Conservation (phyloP, 257 asterid species). For the Echites panduratus region DNA sequence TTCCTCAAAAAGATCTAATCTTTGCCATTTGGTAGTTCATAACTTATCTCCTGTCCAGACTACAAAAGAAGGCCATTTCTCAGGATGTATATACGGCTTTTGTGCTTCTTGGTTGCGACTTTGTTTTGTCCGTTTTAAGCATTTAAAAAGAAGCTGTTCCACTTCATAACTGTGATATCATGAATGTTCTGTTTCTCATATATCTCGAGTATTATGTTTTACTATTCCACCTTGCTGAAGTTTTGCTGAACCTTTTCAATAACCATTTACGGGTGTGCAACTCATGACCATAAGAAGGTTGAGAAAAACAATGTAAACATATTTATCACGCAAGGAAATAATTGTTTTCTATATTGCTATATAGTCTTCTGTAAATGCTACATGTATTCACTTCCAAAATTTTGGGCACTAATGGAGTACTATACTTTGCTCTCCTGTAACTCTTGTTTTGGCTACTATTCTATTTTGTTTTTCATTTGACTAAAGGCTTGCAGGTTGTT, state of each 20-base stretch:
- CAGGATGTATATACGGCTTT: background rate
- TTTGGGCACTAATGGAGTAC: background rate
- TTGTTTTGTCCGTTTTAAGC: too few relatives aligned
- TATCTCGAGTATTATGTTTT: too few relatives aligned
- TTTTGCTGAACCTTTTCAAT: too few relatives aligned
- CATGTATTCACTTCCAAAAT: background rate
- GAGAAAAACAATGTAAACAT: background rate
- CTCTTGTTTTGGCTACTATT: background rate
- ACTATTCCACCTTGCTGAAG: too few relatives aligned
- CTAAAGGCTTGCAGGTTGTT: constrained; percentile 72
- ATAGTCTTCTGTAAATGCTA: background rate
- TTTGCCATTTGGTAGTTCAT: background rate
- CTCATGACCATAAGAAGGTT: too few relatives aligned
- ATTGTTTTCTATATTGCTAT: background rate
- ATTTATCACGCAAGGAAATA: background rate
- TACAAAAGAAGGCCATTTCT: background rate
- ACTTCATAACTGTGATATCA: too few relatives aligned
- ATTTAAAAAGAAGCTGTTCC: too few relatives aligned
- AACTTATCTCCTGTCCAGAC: background rate
- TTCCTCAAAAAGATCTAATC: background rate
- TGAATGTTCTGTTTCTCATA: too few relatives aligned
- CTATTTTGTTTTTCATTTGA: constrained; percentile 26
- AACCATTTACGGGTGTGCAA: too few relatives aligned
- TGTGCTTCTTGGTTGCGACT: background rate
- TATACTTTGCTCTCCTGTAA: background rate